A percentile compares a stretch with the other conserved stretches of the same genome.
These are phyloP conservation scores for Sporobolomyces phaffii DNA, from an alignment of 768 basidiomycete species.

Conservation along the genomic window DNA sequence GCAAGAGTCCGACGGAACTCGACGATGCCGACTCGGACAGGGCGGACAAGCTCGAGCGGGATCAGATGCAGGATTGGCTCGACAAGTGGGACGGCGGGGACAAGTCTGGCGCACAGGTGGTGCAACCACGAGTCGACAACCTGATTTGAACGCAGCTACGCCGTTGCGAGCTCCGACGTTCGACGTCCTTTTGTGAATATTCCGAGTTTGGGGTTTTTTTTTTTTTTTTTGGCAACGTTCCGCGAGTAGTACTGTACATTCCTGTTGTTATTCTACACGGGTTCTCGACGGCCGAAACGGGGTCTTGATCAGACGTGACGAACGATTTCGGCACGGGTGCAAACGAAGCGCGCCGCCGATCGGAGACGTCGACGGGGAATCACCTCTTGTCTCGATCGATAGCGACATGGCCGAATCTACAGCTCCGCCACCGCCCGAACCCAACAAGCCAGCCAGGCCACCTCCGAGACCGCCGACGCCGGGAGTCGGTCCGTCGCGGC, in stretches of 20 bases:
- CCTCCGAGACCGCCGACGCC: constrained; percentile 11
- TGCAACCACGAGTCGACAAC: not conserved
- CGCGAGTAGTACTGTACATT: too few species aligned
- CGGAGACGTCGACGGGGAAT: too few species aligned
- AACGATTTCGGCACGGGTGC: too few species aligned
- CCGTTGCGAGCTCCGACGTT: too few species aligned
- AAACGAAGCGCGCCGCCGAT: too few species aligned
- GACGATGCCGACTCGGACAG: constrained; percentile 9
- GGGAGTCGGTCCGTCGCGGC: not conserved
- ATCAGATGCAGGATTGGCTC: constrained; percentile 73
- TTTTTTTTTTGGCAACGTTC: too few species aligned
- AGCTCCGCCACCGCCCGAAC: not conserved
- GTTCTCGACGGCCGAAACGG: too few species aligned
- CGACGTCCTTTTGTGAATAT: too few species aligned
- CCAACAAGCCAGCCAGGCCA: not conserved
- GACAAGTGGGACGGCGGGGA: constrained; percentile 46
- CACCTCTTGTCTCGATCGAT: too few species aligned
- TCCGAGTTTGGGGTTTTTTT: too few species aligned
- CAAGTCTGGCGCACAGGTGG: not conserved
- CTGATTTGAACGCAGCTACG: not conserved
- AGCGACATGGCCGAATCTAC: not conserved
- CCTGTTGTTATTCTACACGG: too few species aligned
- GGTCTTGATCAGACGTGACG: too few species aligned
- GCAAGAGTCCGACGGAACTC: not conserved
- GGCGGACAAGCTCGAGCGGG: constrained; percentile 45